Conservation (phyloP, 257 asterid genomes). For the Fraxinus anomala region DNA sequence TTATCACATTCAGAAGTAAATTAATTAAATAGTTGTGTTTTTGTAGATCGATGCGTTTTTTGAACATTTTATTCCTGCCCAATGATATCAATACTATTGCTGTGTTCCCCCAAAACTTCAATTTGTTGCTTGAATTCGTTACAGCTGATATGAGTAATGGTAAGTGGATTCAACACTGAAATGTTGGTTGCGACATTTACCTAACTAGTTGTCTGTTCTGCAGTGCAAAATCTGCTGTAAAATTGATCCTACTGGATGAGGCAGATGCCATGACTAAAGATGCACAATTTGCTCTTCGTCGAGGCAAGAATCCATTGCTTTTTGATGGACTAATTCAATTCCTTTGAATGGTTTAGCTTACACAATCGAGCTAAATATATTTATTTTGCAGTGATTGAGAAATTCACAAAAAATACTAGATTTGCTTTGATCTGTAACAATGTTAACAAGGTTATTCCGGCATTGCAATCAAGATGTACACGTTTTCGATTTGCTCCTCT, state of each 20-base stretch:
- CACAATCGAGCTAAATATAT: conserved; percentile 9
- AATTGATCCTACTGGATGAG: conserved; percentile 89
- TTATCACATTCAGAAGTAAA: conserved; percentile 6
- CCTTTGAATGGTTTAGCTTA: conserved; percentile 9
- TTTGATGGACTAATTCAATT: conserved; percentile 4
- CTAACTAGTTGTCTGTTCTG: conserved; percentile 34
- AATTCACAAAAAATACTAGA: conserved; percentile 84
- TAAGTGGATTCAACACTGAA: background rate
- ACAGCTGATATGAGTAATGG: conserved; percentile 1
- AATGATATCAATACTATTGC: background rate
- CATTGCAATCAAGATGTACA: conserved; percentile 96
- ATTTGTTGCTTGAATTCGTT: conserved; percentile 2
- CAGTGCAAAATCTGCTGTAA: conserved; percentile 77
- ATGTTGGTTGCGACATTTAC: conserved; percentile 6
- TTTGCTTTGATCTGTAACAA: conserved; percentile 95
- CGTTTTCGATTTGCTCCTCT: conserved; percentile 99
- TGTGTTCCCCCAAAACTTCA: conserved; percentile 7
- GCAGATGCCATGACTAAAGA: conserved; percentile 99
- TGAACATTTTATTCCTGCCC: background rate
- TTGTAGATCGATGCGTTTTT: background rate
- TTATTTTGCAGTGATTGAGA: conserved; percentile 83
- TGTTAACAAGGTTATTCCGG: conserved; percentile 94
- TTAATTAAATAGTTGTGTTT: background rate
- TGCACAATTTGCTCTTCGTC: conserved; percentile 95
- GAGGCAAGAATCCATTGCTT: conserved; percentile 61